These are phyloP conservation scores for Erysimum pusillum DNA, from an alignment of 441 rosid genomes.

Conservation along the genomic window DNA sequence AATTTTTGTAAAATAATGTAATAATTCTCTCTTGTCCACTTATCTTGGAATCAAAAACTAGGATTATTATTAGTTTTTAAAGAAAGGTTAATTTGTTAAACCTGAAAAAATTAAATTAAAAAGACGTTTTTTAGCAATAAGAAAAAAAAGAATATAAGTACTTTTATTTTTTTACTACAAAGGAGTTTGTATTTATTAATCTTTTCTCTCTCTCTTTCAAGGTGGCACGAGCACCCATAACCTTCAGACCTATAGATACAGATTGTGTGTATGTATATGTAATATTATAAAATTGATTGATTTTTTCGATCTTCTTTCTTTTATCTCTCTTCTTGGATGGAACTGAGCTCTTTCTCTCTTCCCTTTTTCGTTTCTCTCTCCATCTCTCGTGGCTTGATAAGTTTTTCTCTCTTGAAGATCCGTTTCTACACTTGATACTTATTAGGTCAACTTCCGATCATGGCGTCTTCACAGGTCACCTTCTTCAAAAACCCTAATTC, in stretches of 20 bases:
- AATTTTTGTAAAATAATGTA: background rate
- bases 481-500: constrained; percentile 52
- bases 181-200: background rate
- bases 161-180: background rate
- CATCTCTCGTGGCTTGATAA: constrained; percentile 21
- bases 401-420: constrained; percentile 39
- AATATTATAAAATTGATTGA: constrained; percentile 23
- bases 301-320: constrained; percentile 44
- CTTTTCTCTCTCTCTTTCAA: constrained; percentile 14
- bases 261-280: constrained; percentile 30
- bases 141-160: constrained; percentile 31
- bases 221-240: constrained; percentile 53
- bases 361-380: constrained; percentile 7
- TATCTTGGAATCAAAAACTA: constrained; percentile 43
- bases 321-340: constrained; percentile 34
- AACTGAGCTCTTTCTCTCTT: constrained; percentile 40
- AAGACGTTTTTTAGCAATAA: constrained; percentile 31
- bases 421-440: constrained; percentile 6
- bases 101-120: constrained; percentile 20
- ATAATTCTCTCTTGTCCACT: constrained; percentile 38
- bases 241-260: constrained; percentile 39
- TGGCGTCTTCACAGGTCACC: constrained; percentile 42
- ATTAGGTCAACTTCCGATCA: constrained; percentile 38
- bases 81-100: constrained; percentile 27
- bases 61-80: background rate